Evolutionary conservation across 1,284 basidiomycete genomes (phyloP), one percentile per base, ranked within the genome.

Genomic region (Leccinum fallax): DNA sequence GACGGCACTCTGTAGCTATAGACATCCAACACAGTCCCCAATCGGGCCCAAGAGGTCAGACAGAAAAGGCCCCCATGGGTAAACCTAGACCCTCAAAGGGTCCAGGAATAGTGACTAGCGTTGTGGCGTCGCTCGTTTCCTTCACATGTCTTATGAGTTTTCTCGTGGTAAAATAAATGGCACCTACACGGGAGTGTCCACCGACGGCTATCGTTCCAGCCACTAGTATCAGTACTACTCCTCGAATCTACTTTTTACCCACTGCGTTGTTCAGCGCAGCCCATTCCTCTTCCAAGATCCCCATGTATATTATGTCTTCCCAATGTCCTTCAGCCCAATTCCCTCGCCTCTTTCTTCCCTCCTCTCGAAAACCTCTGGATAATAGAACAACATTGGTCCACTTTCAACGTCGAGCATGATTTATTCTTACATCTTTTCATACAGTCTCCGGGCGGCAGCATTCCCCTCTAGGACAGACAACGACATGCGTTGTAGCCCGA

Each of bases 221-320:
- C n/a, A 26, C 9, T 5, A 15, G 10, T 24, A 24, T 8, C 8
- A 28, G 28, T 28, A 28, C 28, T 10, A 30, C 38, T 43, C 5
- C 15, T 4, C 15, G 34, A 8, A 32, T 19, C 32, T 62, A 49
- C 21, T 49, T 55, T 26, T 16, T 2, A 21, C 24, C 10, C 11
- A 21, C 19, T 21, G 5, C 15, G 9, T 53, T 61, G 3, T 51
- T 26, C 34, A 55, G 9, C 16, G 57, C 49, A 4, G 30, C 6
- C 63, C 63, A 61, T 55, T 64, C 66, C 28, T 67, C 67, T 53
- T 67, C 55, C 36, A 65, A 58, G 16, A 67, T 51, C 5, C 65
- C 60, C 67, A 64, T 69, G n/a, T 60, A 51, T 57, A 67, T 54
- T 19, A 67, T 69, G n/a, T 67, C 59, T 28, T 69, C 65, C 65